A percentile compares a stretch with the other conserved stretches of the same genome.
phyloP scores from a whole-genome alignment of 805 yeast species.

The Millerozyma miso region DNA sequence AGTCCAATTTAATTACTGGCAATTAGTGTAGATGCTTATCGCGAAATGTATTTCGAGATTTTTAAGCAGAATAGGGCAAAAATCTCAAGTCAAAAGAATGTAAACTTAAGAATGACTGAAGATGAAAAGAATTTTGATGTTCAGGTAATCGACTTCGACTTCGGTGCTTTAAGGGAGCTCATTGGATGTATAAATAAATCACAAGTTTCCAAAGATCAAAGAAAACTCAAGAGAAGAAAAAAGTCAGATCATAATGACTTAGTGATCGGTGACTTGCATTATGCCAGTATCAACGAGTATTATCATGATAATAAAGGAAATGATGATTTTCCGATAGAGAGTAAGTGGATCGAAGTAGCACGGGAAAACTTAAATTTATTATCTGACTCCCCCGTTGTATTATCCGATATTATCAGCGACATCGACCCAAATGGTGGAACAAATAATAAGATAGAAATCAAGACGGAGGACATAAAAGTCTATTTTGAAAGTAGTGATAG shows the following conservation, averaged over 20 bases:
- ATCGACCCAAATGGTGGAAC: background rate
- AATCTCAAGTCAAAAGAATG: background rate
- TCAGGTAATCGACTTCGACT: background rate
- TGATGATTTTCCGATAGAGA: constrained; percentile 1
- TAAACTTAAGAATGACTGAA: background rate
- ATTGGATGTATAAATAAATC: background rate
- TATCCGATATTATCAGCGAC: background rate
- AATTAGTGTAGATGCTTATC: background rate
- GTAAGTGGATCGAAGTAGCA: constrained; percentile 10
- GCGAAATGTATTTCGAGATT: background rate
- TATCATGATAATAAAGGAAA: too few relatives aligned
- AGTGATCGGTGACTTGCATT: constrained; percentile 14
- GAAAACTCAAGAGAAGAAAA: constrained; percentile 7
- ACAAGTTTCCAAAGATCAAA: background rate
- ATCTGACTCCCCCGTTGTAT: constrained; percentile 8
- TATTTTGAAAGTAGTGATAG: constrained; percentile 6
- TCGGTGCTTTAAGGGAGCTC: background rate
- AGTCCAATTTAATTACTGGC: background rate
- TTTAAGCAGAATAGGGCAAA: background rate
- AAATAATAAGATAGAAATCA: constrained; percentile 5
- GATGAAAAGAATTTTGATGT: background rate
- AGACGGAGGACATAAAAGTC: constrained; percentile 12
- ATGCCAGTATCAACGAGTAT: constrained; percentile 11
- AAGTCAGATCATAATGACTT: constrained; percentile 7
- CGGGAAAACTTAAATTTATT: constrained; percentile 8